phyloP scores from a whole-genome alignment of 2,329 filamentous ascomycete species.

The Colletotrichum liaoningense region DNA sequence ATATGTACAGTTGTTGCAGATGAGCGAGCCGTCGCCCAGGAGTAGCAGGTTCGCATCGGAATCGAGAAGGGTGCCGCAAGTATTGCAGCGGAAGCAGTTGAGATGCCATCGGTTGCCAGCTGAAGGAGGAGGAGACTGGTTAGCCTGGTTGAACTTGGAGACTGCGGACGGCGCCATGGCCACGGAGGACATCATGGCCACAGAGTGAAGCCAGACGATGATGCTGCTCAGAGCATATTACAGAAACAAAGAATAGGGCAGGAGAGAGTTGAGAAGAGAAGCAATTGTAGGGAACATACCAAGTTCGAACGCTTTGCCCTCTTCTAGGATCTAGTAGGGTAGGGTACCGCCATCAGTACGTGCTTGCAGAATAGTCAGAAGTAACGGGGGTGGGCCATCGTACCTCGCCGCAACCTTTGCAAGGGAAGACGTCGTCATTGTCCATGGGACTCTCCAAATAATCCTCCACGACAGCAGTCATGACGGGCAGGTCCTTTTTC shows the following conservation, averaged over 20 bases:
- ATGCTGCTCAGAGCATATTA: not conserved
- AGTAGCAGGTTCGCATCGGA: conserved; percentile 97
- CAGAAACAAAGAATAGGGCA: not conserved
- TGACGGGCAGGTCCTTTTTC: conserved; percentile 42
- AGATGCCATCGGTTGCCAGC: conserved; percentile 98
- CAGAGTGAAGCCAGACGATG: not conserved
- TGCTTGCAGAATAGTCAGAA: conserved; percentile 27
- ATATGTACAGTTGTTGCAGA: conserved; percentile 99
- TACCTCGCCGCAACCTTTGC: conserved; percentile 94
- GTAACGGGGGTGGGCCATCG: conserved; percentile 40
- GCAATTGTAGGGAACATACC: conserved; percentile 66
- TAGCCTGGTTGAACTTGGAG: conserved; percentile 40
- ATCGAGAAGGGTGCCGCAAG: conserved; percentile 93
- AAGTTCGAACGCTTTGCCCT: conserved; percentile 98
- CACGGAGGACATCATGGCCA: conserved; percentile 24
- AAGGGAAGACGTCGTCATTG: conserved; percentile 85
- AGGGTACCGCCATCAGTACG: conserved; percentile 33
- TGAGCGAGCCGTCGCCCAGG: conserved; percentile 95
- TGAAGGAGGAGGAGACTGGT: conserved; percentile 38
- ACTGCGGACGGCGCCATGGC: conserved; percentile 28
- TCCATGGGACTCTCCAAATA: conserved; percentile 77
- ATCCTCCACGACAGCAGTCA: conserved; percentile 67
- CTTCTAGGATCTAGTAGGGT: conserved; percentile 84
- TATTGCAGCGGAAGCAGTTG: conserved; percentile 98
- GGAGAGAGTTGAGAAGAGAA: conserved; percentile 8